phyloP scores from a whole-genome alignment of 441 rosid genomes.

The Croton setiger region DNA sequence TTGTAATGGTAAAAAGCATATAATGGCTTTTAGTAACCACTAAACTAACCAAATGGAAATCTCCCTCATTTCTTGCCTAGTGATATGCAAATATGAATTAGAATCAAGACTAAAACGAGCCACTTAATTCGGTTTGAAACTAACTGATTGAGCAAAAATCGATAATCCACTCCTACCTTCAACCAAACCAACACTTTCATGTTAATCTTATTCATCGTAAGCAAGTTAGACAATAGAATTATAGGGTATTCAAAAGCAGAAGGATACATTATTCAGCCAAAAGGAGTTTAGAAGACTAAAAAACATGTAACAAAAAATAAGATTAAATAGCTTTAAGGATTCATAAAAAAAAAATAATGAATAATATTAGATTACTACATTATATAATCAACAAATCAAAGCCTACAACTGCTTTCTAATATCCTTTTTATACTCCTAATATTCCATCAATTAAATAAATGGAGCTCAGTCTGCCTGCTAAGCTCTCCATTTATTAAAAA shows the following conservation, averaged over 20 bases:
- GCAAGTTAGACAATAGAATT: neutral
- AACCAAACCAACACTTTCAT: no score
- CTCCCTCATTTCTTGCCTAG: no score
- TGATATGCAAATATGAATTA: no score
- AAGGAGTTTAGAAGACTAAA: neutral
- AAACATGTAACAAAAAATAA: neutral
- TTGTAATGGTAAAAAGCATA: no score
- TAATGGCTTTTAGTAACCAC: no score
- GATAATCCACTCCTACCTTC: no score
- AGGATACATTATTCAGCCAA: neutral
- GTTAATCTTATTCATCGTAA: no score
- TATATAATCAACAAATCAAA: conserved; percentile 3
- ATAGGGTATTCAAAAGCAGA: neutral
- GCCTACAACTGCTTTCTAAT: conserved; percentile 13
- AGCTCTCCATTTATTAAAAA: conserved; percentile 17
- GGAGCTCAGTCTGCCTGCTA: conserved; percentile 11
- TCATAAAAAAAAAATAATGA: neutral
- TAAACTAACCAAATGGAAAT: no score
- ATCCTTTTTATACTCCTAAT: neutral
- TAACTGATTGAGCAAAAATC: no score
- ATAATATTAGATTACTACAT: neutral
- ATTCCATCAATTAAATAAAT: conserved; percentile 1
- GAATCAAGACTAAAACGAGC: no score
- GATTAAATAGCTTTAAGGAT: neutral
- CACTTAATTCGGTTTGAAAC: no score